Percentiles rank a stretch among this genome's conserved stretches.
Conservation (phyloP, 2,329 filamentous ascomycete genomes). For the Cadophora gregata region DNA sequence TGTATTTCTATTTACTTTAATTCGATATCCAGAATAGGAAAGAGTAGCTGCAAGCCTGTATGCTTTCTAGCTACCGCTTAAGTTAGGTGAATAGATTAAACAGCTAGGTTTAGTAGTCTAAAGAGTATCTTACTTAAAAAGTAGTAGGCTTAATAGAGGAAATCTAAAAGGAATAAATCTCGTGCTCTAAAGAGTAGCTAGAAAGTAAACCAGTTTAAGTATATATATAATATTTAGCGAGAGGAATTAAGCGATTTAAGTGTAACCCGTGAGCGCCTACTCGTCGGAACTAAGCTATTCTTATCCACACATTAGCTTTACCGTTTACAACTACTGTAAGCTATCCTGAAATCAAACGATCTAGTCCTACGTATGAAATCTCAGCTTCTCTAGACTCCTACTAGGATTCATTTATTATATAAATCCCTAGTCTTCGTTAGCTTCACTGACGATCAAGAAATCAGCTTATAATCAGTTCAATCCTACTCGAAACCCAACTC, state of each 20-base stretch:
- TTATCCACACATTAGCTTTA: slow-evolving; percentile 10
- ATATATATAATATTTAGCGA: slow-evolving; percentile 2
- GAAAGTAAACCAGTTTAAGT: slow-evolving; percentile 13
- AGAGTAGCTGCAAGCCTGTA: slow-evolving; percentile 19
- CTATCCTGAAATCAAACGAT: slow-evolving; percentile 9
- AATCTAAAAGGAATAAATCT: slow-evolving; percentile 14
- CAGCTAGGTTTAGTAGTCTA: slow-evolving; percentile 25
- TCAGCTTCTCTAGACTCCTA: slow-evolving; percentile 11
- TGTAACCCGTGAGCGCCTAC: slow-evolving; percentile 1
- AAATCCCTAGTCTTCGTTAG: background rate
- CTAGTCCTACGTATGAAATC: slow-evolving; percentile 2
- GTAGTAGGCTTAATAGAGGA: slow-evolving; percentile 18
- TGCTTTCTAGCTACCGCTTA: slow-evolving; percentile 24
- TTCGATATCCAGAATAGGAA: slow-evolving; percentile 27
- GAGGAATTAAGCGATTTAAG: slow-evolving; percentile 4
- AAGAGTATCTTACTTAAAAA: slow-evolving; percentile 24
- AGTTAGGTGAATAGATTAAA: slow-evolving; percentile 18
- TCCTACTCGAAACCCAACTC: slow-evolving; percentile 35
- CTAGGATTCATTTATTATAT: slow-evolving; percentile 1
- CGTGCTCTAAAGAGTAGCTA: slow-evolving; percentile 23
- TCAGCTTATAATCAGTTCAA: slow-evolving; percentile 31
- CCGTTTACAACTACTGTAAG: slow-evolving; percentile 2
- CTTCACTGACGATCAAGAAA: slow-evolving; percentile 34
- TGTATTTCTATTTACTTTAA: slow-evolving; percentile 30
- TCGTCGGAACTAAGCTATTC: background rate